A percentile compares a stretch with the other conserved stretches of the same genome.
Evolutionary conservation across 2,329 filamentous ascomycete species (phyloP).

Genomic region (Verticillium longisporum): DNA sequence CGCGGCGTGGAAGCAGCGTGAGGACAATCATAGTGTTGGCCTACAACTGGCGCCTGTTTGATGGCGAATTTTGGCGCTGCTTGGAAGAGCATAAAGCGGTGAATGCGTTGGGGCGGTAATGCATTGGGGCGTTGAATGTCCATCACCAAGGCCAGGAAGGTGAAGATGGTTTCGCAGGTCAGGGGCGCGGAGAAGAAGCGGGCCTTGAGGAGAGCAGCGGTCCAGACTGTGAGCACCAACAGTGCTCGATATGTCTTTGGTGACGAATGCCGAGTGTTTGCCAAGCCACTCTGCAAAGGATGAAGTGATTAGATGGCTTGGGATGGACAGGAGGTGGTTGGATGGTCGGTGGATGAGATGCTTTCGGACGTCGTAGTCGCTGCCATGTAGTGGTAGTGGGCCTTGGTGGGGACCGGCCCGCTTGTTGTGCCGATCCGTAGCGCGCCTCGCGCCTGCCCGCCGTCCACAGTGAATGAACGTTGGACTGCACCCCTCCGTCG

Average conservation of each 20-base stretch:
- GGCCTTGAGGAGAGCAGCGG: neutral
- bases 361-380: neutral
- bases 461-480: neutral
- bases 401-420: neutral
- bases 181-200: neutral
- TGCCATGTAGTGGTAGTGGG: neutral
- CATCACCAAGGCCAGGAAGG: neutral
- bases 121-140: neutral
- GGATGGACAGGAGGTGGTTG: neutral
- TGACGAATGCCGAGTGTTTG: neutral
- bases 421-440: neutral
- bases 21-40: too few relatives aligned
- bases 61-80: too few relatives aligned
- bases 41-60: too few relatives aligned
- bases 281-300: neutral
- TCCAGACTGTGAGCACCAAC: neutral
- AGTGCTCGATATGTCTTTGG: neutral
- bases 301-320: neutral
- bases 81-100: too few relatives aligned
- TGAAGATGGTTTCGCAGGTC: neutral
- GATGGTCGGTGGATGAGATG: neutral
- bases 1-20: neutral
- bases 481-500: too few relatives aligned
- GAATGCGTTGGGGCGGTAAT: too few relatives aligned
- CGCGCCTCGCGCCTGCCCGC: too few relatives aligned